These are phyloP conservation scores for apple (Malus domestica) DNA, from an alignment of 306 rosid species.

Conservation along the genomic window ASM211411v1 NC_041801.1:6103001-6103500, in stretches of 20 bases:
- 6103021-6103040: too few relatives aligned
- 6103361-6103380: constrained; percentile 75
- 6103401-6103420: constrained; percentile 62
- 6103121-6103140: not conserved
- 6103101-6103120: not conserved
- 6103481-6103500: not conserved
- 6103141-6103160: not conserved
- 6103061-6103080: not conserved
- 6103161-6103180: not conserved
- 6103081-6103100: not conserved
- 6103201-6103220: not conserved
- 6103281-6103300: constrained; percentile 65
- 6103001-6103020: too few relatives aligned
- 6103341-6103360: constrained; percentile 58
- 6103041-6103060: not conserved
- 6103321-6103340: constrained; percentile 53
- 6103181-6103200: not conserved
- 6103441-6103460: not conserved
- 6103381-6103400: constrained; percentile 57
- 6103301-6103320: constrained; percentile 53
- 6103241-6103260: constrained; percentile 51
- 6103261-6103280: constrained; percentile 41
- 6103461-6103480: not conserved
- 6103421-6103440: constrained; percentile 17
- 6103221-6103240: not conserved